phyloP scores from a whole-genome alignment of 2,329 filamentous ascomycete species.

The Penicillium sp. region DNA sequence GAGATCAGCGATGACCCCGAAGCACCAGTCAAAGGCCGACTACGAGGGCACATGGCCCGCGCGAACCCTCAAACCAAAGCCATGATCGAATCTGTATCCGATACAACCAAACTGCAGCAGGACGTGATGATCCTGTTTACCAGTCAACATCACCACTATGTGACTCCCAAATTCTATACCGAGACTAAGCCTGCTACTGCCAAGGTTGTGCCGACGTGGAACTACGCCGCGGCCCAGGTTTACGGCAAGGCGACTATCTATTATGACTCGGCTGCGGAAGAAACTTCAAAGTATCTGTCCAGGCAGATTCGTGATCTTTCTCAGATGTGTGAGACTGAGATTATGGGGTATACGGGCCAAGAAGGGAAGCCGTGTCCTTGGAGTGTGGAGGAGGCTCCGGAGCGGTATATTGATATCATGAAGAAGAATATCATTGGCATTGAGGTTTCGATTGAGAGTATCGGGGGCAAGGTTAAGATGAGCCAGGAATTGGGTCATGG shows the following conservation, averaged over 20 bases:
- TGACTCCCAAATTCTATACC: constrained; percentile 64
- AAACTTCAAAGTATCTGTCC: constrained; percentile 52
- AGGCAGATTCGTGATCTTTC: constrained; percentile 30
- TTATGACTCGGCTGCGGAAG: constrained; percentile 48
- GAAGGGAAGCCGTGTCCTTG: constrained; percentile 51
- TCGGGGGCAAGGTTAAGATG: constrained; percentile 64
- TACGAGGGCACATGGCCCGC: constrained; percentile 60
- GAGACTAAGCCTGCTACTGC: constrained; percentile 59
- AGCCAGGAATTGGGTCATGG: constrained; percentile 56
- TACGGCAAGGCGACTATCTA: constrained; percentile 57
- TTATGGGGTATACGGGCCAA: constrained; percentile 57
- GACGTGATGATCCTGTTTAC: constrained; percentile 64
- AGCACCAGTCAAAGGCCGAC: constrained; percentile 16
- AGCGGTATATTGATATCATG: constrained; percentile 54
- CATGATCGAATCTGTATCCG: constrained; percentile 49
- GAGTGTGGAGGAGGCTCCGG: constrained; percentile 58
- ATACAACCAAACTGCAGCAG: constrained; percentile 33
- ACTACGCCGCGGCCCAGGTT: constrained; percentile 61
- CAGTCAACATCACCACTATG: constrained; percentile 56
- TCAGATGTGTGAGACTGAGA: constrained; percentile 43
- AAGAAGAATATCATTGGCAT: constrained; percentile 59
- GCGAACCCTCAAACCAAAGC: constrained; percentile 61
- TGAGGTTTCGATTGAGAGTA: constrained; percentile 52
- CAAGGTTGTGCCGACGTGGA: constrained; percentile 67
- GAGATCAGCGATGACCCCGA: constrained; percentile 57